Evolutionary conservation across 495 filamentous ascomycete species (phyloP).

Genomic region (Neurospora sp.): DNA sequence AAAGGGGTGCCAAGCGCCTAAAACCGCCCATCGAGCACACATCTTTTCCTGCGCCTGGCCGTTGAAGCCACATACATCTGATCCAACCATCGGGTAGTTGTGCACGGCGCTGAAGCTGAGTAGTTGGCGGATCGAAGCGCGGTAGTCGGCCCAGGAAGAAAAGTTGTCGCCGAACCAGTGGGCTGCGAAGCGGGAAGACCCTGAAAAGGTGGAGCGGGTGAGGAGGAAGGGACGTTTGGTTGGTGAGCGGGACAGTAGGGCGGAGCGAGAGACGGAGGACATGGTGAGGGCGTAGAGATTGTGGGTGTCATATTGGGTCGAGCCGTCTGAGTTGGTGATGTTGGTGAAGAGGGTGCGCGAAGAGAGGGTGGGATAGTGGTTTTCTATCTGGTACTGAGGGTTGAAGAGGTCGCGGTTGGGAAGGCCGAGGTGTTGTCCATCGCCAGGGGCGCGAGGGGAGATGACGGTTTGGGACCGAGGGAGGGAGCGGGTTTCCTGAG

Average conservation of each 20-base stretch:
- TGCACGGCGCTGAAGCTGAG: conserved; percentile 69
- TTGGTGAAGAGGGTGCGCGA: conserved; percentile 66
- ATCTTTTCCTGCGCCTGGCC: conserved; percentile 61
- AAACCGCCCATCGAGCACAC: conserved; percentile 71
- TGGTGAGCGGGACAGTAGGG: conserved; percentile 58
- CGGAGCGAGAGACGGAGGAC: conserved; percentile 50
- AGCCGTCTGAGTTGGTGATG: conserved; percentile 60
- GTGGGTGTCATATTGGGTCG: conserved; percentile 68
- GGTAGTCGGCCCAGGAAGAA: conserved; percentile 65
- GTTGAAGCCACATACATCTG: conserved; percentile 75
- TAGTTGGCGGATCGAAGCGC: conserved; percentile 56
- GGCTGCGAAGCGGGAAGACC: conserved; percentile 63
- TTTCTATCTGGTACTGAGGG: conserved; percentile 64
- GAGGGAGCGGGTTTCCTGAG: background rate
- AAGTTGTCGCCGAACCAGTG: conserved; percentile 89
- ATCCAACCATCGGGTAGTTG: conserved; percentile 74
- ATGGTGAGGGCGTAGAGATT: conserved; percentile 86
- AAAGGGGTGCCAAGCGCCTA: conserved; percentile 77
- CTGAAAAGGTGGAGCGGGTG: conserved; percentile 41
- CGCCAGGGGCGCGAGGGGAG: background rate
- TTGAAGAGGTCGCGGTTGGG: conserved; percentile 54
- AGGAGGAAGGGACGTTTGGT: conserved; percentile 63
- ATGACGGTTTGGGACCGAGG: background rate
- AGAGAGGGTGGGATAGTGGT: conserved; percentile 54
- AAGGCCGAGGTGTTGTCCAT: conserved; percentile 36